Percentiles rank a stretch among this genome's conserved stretches.
Conservation (phyloP, 2,329 filamentous ascomycete species). For the Aureobasidium pullulans region DNA sequence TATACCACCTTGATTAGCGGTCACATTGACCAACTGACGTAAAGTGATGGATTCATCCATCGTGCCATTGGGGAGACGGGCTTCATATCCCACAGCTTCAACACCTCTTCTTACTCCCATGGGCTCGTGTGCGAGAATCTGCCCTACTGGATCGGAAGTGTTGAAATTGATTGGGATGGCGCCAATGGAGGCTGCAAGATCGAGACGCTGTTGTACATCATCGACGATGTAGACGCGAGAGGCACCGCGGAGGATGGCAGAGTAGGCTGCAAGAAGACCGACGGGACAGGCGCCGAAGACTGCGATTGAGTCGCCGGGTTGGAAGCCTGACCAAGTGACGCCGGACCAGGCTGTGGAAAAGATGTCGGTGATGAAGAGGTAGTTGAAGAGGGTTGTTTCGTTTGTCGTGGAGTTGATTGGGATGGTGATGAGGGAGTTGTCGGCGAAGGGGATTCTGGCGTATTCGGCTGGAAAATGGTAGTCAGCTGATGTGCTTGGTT, state of each 20-base stretch:
- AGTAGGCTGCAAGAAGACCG: constrained; percentile 17
- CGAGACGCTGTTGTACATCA: constrained; percentile 16
- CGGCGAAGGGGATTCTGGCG: constrained; percentile 4
- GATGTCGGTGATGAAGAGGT: constrained; percentile 29
- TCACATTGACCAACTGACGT: neutral
- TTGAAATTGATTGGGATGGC: constrained; percentile 18
- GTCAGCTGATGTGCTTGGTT: neutral
- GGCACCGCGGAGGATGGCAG: constrained; percentile 18
- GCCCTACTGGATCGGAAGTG: constrained; percentile 15
- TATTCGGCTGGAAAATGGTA: constrained; percentile 7
- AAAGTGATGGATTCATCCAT: neutral
- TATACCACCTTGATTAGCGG: neutral
- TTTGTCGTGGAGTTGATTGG: neutral
- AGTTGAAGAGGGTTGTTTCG: constrained; percentile 17
- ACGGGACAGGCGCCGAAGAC: constrained; percentile 19
- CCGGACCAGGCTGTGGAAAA: constrained; percentile 35
- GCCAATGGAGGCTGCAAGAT: constrained; percentile 15
- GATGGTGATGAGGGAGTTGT: neutral
- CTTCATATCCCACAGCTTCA: neutral
- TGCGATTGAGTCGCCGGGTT: constrained; percentile 25
- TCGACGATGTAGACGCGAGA: constrained; percentile 18
- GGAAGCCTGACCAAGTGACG: constrained; percentile 31
- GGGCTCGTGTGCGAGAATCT: constrained; percentile 17
- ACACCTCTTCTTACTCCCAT: constrained; percentile 13
- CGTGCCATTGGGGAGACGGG: neutral